These are phyloP conservation scores for Helicocarpus griseus DNA, from an alignment of 2,329 filamentous ascomycete genomes.

Conservation along the genomic window DNA sequence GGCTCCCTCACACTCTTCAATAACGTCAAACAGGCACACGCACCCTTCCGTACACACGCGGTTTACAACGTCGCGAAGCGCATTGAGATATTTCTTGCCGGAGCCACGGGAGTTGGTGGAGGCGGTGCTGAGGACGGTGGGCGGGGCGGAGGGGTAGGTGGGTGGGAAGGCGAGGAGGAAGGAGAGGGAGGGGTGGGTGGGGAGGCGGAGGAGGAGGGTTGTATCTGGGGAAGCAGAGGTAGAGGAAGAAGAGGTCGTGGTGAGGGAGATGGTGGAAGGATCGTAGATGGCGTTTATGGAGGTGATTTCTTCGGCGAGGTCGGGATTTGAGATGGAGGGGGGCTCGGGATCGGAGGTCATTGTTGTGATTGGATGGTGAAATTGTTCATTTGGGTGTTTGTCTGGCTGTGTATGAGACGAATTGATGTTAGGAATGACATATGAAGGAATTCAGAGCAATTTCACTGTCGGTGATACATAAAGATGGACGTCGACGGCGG, in stretches of 20 bases:
- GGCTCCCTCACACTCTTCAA: slow-evolving; percentile 49
- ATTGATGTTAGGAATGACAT: not conserved
- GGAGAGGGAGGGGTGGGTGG: slow-evolving; percentile 42
- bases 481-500: no score
- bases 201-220: slow-evolving; percentile 49
- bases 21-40: slow-evolving; percentile 84
- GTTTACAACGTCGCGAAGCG: slow-evolving; percentile 57
- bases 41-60: slow-evolving; percentile 61
- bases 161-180: slow-evolving; percentile 56
- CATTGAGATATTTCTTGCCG: slow-evolving; percentile 58
- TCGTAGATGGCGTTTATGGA: slow-evolving; percentile 51
- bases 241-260: slow-evolving; percentile 12
- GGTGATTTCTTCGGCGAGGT: slow-evolving; percentile 39
- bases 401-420: not conserved
- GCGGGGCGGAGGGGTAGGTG: slow-evolving; percentile 65
- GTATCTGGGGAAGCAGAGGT: slow-evolving; percentile 18
- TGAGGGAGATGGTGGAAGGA: slow-evolving; percentile 48
- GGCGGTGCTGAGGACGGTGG: slow-evolving; percentile 66
- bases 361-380: not conserved
- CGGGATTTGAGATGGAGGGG: slow-evolving; percentile 27
- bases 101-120: slow-evolving; percentile 65
- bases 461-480: no score
- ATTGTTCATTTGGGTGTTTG: not conserved
- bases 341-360: slow-evolving; percentile 17
- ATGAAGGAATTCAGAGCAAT: not conserved